These are phyloP conservation scores for Didymella lethalis DNA, from an alignment of 2,329 filamentous ascomycete genomes.

Conservation along the genomic window DNA sequence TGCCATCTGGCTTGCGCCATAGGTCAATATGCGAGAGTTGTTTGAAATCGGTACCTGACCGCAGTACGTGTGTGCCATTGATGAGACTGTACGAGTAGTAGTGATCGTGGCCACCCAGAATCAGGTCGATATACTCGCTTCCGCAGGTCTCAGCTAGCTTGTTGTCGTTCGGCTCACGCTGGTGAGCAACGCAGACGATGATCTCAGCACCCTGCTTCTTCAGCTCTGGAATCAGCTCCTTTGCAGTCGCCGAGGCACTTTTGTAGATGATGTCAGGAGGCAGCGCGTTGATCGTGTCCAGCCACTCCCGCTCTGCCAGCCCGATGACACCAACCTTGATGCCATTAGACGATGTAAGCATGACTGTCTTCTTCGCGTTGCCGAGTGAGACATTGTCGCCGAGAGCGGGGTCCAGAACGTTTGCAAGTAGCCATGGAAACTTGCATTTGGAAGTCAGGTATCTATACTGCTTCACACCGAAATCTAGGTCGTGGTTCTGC, in stretches of 20 bases:
- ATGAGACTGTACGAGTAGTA: constrained; percentile 81
- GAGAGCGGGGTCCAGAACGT: constrained; percentile 83
- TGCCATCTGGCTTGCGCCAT: constrained; percentile 62
- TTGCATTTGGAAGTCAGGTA: constrained; percentile 76
- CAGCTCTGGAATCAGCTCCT: constrained; percentile 75
- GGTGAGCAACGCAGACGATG: constrained; percentile 82
- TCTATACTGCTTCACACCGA: constrained; percentile 82
- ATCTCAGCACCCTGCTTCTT: constrained; percentile 82
- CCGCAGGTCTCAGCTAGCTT: constrained; percentile 79
- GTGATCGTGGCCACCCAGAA: constrained; percentile 90
- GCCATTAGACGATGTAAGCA: constrained; percentile 82
- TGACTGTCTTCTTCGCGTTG: constrained; percentile 75
- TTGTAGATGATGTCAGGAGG: constrained; percentile 84
- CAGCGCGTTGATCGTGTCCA: constrained; percentile 86
- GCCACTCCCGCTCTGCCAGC: constrained; percentile 85
- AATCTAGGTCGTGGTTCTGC: constrained; percentile 91
- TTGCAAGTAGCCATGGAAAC: constrained; percentile 90
- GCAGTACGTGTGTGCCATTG: constrained; percentile 82
- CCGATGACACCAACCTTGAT: constrained; percentile 87
- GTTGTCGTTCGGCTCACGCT: constrained; percentile 87
- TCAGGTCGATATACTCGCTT: constrained; percentile 79
- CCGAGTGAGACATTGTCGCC: constrained; percentile 78
- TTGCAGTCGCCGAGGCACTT: constrained; percentile 77
- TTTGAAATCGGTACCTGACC: constrained; percentile 91
- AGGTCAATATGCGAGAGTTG: constrained; percentile 88